Percentiles rank a stretch among this genome's conserved stretches.
Conservation (phyloP, 176 grass and related monocot genomes). For the Themeda triandra region DNA sequence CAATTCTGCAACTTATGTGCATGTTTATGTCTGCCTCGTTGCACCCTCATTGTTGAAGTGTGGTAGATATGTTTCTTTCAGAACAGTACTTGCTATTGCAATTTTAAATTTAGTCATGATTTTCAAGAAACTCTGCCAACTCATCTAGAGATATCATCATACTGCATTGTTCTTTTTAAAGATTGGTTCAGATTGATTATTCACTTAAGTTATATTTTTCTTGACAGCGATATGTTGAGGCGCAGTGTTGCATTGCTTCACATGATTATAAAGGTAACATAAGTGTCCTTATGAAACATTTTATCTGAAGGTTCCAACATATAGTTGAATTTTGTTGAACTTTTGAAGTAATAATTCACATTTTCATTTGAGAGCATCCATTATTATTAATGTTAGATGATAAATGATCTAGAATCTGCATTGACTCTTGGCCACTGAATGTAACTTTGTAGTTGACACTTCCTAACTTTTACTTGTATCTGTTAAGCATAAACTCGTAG, state of each 20-base stretch:
- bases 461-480: background rate
- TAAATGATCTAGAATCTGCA: background rate
- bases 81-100: background rate
- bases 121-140: background rate
- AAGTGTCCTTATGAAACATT: background rate
- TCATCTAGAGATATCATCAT: constrained; percentile 8
- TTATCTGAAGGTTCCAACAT: constrained; percentile 2
- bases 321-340: constrained; percentile 2
- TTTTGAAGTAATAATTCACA: constrained; percentile 2
- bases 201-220: constrained; percentile 22
- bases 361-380: background rate
- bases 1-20: background rate
- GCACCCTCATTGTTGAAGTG: background rate
- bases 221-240: constrained; percentile 89
- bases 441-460: background rate
- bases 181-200: background rate
- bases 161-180: constrained; percentile 23
- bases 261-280: constrained; percentile 94
- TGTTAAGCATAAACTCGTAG: constrained; percentile 9
- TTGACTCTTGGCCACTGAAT: background rate
- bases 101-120: background rate
- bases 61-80: background rate
- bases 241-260: constrained; percentile 90
- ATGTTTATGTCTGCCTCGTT: background rate
- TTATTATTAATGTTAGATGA: background rate